Evolutionary conservation across 2,329 filamentous ascomycete species (phyloP), one percentile per base, ranked within the genome.

Genomic region (Hypoxylon sp.): DNA sequence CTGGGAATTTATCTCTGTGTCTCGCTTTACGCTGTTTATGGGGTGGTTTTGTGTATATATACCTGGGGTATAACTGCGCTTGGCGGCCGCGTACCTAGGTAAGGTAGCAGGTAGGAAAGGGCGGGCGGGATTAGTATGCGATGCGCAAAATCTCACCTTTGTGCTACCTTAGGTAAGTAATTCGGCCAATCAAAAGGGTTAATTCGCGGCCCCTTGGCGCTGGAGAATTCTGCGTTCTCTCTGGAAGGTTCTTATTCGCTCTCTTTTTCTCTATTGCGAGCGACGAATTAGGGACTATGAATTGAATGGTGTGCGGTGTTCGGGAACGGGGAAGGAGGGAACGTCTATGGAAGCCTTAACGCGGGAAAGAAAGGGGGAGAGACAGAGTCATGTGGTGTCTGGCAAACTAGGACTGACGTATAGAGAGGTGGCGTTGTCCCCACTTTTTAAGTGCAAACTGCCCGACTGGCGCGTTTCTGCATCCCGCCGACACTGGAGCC

Each of bases 101-200:
- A n/a, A n/a, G n/a, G 57, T 45, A 49, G 54, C 45, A 49, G n/a
- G 44, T 48, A 16, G 28, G n/a, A 32, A 40, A 58, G 8, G 26
- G 51, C 6, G 3, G 6, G 24, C 24, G 24, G 6, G 24, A 6
- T 64, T 30, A 24, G 54, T 26, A n/a, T n/a, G n/a, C n/a, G 32
- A 32, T 48, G 28, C 18, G 48, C 36, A 30, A 30, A 30, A 22
- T 60, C 18, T 65, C 45, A 54, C 20, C 11, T n/a, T 8, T n/a
- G n/a, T n/a, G n/a, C n/a, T n/a, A n/a, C n/a, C n/a, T n/a, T n/a
- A n/a, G n/a, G n/a, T n/a, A n/a, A n/a, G 8, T 40, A 22, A 11
- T 38, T 28, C 8, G 45, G 28, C 65, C 53, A 64, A 67, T 61
- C 12, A 61, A 58, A 57, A 61, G 12, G 24, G 14, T 24, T 45